Evolutionary conservation across 805 yeast genomes (phyloP).

Genomic region (Debaryomyces prosopidis): DNA sequence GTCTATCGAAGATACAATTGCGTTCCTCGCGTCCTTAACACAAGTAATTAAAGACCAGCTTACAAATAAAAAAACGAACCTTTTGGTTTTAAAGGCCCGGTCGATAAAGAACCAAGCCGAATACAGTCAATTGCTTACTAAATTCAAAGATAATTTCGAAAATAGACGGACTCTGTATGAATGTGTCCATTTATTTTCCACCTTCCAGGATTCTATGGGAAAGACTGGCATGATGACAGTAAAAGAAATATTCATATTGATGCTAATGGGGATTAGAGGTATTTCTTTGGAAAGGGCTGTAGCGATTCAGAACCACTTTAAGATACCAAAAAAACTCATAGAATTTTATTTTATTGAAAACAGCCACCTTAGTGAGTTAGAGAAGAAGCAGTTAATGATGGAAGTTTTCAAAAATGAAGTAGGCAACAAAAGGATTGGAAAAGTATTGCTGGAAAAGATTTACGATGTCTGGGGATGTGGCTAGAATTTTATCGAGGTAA

Average conservation of each 20-base stretch:
- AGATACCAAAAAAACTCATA: slow-evolving; percentile 67
- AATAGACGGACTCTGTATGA: slow-evolving; percentile 22
- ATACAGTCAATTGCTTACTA: slow-evolving; percentile 41
- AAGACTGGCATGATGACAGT: slow-evolving; percentile 72
- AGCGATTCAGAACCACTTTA: slow-evolving; percentile 66
- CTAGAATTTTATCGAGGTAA: neutral
- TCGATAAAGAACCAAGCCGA: slow-evolving; percentile 51
- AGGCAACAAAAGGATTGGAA: slow-evolving; percentile 54
- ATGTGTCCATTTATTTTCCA: slow-evolving; percentile 34
- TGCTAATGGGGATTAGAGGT: slow-evolving; percentile 81
- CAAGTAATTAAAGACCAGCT: slow-evolving; percentile 42
- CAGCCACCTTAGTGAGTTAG: slow-evolving; percentile 16
- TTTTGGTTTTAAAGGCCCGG: slow-evolving; percentile 54
- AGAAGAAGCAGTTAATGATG: slow-evolving; percentile 28
- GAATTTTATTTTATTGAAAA: slow-evolving; percentile 41
- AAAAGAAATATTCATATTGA: slow-evolving; percentile 69
- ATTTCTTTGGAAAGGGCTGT: slow-evolving; percentile 83
- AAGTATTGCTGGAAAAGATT: slow-evolving; percentile 50
- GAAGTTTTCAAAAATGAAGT: slow-evolving; percentile 41
- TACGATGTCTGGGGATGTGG: slow-evolving; percentile 57
- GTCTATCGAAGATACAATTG: slow-evolving; percentile 73
- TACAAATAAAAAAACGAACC: slow-evolving; percentile 16
- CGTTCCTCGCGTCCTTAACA: slow-evolving; percentile 54
- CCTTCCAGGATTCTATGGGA: slow-evolving; percentile 65
- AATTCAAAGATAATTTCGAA: slow-evolving; percentile 49